Conservation (phyloP, 441 rosid species). For the Rhodomyrtus psidioides region DNA sequence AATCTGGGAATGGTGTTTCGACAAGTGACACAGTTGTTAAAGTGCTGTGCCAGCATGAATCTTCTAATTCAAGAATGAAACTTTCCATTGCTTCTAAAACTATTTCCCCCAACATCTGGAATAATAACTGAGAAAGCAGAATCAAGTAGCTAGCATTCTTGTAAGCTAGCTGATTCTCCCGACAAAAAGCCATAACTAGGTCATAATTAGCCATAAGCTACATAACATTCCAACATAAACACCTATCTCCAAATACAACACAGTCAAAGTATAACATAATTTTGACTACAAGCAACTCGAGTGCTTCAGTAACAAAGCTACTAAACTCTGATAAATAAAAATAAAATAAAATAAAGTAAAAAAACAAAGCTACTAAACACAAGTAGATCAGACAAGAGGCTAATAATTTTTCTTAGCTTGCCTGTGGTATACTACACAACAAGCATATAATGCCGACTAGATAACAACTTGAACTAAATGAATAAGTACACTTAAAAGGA, state of each 20-base stretch:
- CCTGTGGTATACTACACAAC: neutral
- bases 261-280: neutral
- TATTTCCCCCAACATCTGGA: neutral
- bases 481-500: neutral
- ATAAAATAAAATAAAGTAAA: too few species aligned
- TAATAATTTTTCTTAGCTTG: neutral
- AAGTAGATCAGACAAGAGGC: neutral
- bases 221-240: neutral
- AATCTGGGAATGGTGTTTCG: neutral
- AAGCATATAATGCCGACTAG: neutral
- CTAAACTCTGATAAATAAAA: neutral
- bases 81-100: neutral
- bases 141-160: neutral
- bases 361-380: neutral
- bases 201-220: neutral
- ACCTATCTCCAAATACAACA: neutral
- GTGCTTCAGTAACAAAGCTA: neutral
- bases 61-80: neutral
- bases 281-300: neutral
- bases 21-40: neutral
- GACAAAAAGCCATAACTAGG: neutral
- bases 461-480: neutral
- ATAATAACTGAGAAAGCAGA: neutral
- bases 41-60: neutral
- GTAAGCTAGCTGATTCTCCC: neutral